A percentile compares a stretch with the other conserved stretches of the same genome.
These are phyloP conservation scores for Phytopythium helicoides DNA, from an alignment of 352 stramenopile genomes.

Conservation along the genomic window DNA sequence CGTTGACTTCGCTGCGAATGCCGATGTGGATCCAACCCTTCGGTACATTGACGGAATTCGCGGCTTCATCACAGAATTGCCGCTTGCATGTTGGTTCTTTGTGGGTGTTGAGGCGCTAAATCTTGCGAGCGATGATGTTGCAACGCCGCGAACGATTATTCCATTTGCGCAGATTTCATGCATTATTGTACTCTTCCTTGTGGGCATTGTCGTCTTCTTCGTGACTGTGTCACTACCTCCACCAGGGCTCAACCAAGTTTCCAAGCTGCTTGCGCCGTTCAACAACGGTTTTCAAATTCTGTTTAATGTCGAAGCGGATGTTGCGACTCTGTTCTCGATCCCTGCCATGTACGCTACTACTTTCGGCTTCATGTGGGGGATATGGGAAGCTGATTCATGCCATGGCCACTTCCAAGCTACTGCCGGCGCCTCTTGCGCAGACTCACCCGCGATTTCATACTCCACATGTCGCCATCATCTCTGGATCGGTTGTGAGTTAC, in stretches of 20 bases:
- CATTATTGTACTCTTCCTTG: constrained; percentile 23
- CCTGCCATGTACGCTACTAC: constrained; percentile 30
- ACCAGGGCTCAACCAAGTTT: constrained; percentile 14
- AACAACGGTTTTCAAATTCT: constrained; percentile 25
- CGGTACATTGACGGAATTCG: constrained; percentile 12
- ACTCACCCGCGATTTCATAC: constrained; percentile 15
- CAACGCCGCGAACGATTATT: constrained; percentile 16
- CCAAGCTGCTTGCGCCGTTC: constrained; percentile 24
- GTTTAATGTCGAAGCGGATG: constrained; percentile 20
- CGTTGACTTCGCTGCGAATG: constrained; percentile 17
- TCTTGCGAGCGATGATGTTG: constrained; percentile 9
- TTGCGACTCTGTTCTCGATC: constrained; percentile 31
- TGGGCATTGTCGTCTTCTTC: constrained; percentile 21
- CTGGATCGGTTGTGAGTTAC: constrained; percentile 21
- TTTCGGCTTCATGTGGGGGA: constrained; percentile 33
- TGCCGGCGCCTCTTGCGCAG: constrained; percentile 14
- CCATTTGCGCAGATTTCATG: constrained; percentile 21
- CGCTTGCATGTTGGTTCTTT: constrained; percentile 31
- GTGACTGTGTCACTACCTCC: constrained; percentile 20
- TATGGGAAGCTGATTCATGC: constrained; percentile 34
- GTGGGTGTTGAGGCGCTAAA: constrained; percentile 10
- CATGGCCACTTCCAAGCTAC: constrained; percentile 29
- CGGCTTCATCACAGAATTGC: constrained; percentile 22
- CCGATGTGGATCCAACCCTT: constrained; percentile 13
- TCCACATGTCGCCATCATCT: constrained; percentile 14